Evolutionary conservation across 495 filamentous ascomycete genomes (phyloP), one percentile per base, ranked within the genome.

Genomic region (Gamarada debralockiae): DNA sequence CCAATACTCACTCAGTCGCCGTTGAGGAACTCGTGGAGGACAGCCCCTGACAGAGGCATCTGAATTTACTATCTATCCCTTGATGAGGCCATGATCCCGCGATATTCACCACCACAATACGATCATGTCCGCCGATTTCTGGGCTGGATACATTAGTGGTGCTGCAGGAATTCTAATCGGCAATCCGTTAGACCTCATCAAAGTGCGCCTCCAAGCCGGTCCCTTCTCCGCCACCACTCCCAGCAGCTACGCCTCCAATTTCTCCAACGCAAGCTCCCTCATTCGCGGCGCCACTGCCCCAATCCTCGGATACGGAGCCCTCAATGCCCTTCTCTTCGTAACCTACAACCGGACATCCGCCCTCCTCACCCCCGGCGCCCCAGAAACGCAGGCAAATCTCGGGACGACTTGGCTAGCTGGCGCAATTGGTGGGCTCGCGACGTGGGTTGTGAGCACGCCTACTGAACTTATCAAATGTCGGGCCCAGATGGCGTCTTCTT

Each of bases 391-490:
- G 14, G 40, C 60, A 1, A 71, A 66, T 48, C 72, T 81, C 13
- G 70, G 63, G 60, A 83, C 80, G 15, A 78, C 86, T 13, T 96
- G 83, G 80, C 46, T 82, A 10, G 89, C 90, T 21, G 91, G 91
- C 29, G 87, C 84, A 15, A 67, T 80, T 6, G 86, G 87, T 23
- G 91, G 91, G 13, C 70, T 96, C 29, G 86, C 87, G 25, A 92
- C 85, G 21, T 96, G 87, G 76, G 72, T 83, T 46, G 72, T 96
- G 51, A 87, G 84, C 45, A 84, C 90, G 12, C 91, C 91, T 1
- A 93, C 89, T 1, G 91, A 96, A 66, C 74, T 95, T 10, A 76
- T 96, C 51, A 96, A 96, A 68, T 92, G 88, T 62, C 80, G 87
- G 15, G 82, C 89, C 0, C 91, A 96, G 62, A 64, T 87, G 21